Percentiles rank a stretch among this genome's conserved stretches.
These are phyloP conservation scores for Purpureocillium lavendulum DNA, from an alignment of 2,329 filamentous ascomycete species.

Conservation along the genomic window DNA sequence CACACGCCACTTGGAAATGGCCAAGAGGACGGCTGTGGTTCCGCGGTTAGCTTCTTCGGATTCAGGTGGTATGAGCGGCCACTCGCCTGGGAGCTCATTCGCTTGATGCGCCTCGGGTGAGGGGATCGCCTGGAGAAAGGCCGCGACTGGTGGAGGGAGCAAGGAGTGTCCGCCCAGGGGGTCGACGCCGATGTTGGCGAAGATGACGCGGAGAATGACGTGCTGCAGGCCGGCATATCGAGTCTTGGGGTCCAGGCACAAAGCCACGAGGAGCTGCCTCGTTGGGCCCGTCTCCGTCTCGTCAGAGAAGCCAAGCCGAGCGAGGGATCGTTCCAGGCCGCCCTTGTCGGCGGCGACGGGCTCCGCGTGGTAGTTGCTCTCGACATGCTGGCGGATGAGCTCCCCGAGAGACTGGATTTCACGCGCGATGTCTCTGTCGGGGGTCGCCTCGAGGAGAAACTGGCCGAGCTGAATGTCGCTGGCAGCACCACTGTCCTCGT, in stretches of 20 bases:
- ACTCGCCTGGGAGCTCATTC: no score
- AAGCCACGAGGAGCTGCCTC: conserved; percentile 10
- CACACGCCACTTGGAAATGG: conserved; percentile 31
- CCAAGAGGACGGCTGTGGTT: conserved; percentile 9
- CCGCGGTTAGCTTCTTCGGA: no score
- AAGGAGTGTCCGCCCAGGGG: conserved; percentile 21
- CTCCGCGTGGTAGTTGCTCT: conserved; percentile 26
- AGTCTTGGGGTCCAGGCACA: conserved; percentile 22
- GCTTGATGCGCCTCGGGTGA: no score
- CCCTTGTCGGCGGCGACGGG: conserved; percentile 8
- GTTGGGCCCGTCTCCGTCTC: conserved; percentile 2
- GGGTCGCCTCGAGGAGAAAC: conserved; percentile 25
- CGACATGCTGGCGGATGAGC: conserved; percentile 30
- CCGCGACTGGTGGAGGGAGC: conserved; percentile 24
- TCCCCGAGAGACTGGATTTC: conserved; percentile 24
- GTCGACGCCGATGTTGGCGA: conserved; percentile 23
- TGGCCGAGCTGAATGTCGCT: conserved; percentile 19
- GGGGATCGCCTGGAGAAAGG: conserved; percentile 14
- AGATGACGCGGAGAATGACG: conserved; percentile 25
- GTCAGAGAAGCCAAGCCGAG: conserved; percentile 6
- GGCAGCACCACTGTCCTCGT: not conserved
- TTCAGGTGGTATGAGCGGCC: no score
- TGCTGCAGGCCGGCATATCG: conserved; percentile 26
- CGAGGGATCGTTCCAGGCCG: no score
- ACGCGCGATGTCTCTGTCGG: conserved; percentile 24